Evolutionary conservation across 306 rosid species (phyloP).

Genomic region (Trifolium pratense): DNA sequence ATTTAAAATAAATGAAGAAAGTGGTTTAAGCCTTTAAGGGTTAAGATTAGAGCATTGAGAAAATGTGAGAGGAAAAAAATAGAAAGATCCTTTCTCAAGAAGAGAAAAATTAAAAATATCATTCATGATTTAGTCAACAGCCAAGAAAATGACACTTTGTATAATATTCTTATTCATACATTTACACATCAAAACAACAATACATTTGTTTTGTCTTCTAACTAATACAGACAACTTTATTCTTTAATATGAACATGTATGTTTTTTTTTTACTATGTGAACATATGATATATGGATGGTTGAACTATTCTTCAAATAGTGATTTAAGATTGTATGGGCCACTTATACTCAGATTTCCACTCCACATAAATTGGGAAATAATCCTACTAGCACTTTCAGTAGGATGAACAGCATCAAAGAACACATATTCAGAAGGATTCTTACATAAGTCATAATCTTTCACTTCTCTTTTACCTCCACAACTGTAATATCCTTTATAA

Average conservation of each 20-base stretch:
- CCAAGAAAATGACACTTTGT: background rate
- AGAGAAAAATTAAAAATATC: too few relatives aligned
- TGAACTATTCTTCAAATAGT: slow-evolving; percentile 37
- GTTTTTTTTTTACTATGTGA: too few relatives aligned
- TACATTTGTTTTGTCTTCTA: background rate
- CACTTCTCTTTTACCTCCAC: slow-evolving; percentile 59
- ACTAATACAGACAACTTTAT: background rate
- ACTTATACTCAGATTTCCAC: slow-evolving; percentile 30
- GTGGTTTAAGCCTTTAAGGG: too few relatives aligned
- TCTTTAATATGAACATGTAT: background rate
- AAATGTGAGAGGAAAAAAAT: too few relatives aligned
- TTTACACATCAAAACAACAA: background rate
- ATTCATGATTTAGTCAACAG: background rate
- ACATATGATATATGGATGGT: background rate
- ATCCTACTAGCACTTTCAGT: slow-evolving; percentile 46
- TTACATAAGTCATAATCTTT: slow-evolving; percentile 55
- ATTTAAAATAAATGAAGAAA: too few relatives aligned
- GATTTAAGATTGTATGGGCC: slow-evolving; percentile 38
- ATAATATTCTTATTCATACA: background rate
- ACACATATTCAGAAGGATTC: slow-evolving; percentile 49
- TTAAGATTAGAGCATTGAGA: too few relatives aligned
- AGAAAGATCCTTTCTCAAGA: too few relatives aligned
- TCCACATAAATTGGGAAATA: slow-evolving; percentile 53
- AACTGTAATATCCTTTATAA: slow-evolving; percentile 51
- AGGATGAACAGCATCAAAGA: slow-evolving; percentile 61